Evolutionary conservation across 257 asterid genomes (phyloP), one percentile per base, ranked within the genome.

Genomic region (Nicotiana obtusifolia): DNA sequence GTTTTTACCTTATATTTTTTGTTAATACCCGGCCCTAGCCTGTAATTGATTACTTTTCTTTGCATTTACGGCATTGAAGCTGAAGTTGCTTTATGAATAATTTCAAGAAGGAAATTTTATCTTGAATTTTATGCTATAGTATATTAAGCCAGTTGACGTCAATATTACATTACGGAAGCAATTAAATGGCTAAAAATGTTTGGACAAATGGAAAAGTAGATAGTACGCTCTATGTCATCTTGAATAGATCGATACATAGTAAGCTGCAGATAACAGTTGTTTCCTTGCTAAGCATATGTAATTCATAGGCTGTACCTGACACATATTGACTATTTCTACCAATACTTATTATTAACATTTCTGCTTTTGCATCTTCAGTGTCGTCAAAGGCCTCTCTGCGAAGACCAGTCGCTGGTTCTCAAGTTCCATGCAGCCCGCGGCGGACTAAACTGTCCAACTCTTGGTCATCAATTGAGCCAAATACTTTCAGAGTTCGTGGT

Each of bases 341-440:
- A 1, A 26, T 30, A 30, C 31, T 20, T 7, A 9, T 53, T 77
- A 69, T 57, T 76, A n/a, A 7, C 78, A 30, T 83, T 47, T 77
- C 14, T 78, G 81, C 17, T 37, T 8, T 79, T 77, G 52, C 85
- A 44, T 20, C 5, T 82, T 85, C 87, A 93, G 98, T 94, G 76
- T 78, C 90, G 10, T 88, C 94, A 64, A 95, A 90, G 88, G 86
- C 89, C 64, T 71, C 89, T 76, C 75, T 91, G 76, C 90, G 82
- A 82, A 91, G 93, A 84, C 99, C 98, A 10, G 82, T 89, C 79
- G 98, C 97, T n/a, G 98, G 98, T 67, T 94, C 97, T 83, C 97
- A 90, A 84, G 82, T 94, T 68, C 86, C 84, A 80, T 82, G 88
- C 81, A 91, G 93, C 78, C 89, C 95, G 33, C 66, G 85, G 41